Evolutionary conservation across 176 grass and related monocot species (phyloP), one percentile per base, ranked within the genome.

Genomic region (Triticum timopheevii): DNA sequence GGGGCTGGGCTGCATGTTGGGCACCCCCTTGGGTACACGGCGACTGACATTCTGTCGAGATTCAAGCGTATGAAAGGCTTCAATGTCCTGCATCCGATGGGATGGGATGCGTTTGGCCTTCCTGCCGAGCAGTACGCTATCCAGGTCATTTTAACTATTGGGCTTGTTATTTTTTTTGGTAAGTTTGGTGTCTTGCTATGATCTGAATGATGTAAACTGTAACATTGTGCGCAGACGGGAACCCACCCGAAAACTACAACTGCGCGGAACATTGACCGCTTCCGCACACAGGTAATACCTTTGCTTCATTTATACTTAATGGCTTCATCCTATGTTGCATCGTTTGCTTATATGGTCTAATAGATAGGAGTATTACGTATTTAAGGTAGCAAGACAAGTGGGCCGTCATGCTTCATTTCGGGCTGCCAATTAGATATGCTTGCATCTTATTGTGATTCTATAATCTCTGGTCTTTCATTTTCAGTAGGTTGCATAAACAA

Each of bases 81-180:
- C 84, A 98, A 98, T 80, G 93, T 98, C 61, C 84, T 98, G 84
- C 96, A 98, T 79, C 96, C 96, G 5, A 98, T 98, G 96, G 96
- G 96, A 84, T 98, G 96, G 96, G 96, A 96, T 22, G 96, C 96
- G 24, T 98, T 98, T 33, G 96, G 93, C 42, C 96, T 98, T 83
- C 96, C 96, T 19, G 96, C 96, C 33, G 93, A 98, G 82, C 96
- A 98, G 74, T 98, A 98, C 34, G 93, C 96, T 50, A 98, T 98
- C 69, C 74, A 98, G 96, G 96, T 98, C 44, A 59, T 65, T 81
- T 44, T 1, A 28, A 28, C 28, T 28, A 28, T 28, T 28, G 28
- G 28, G 28, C 28, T 28, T 28, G 28, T 28, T 28, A 28, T 42
- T 42, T 20, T 20, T 56, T 17, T 54, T 7, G 6, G 15, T 19